A percentile compares a stretch with the other conserved stretches of the same genome.
These are phyloP conservation scores for Gracilaria gracilis DNA, from an alignment of 23 red algal genomes.

Conservation along the genomic window DNA sequence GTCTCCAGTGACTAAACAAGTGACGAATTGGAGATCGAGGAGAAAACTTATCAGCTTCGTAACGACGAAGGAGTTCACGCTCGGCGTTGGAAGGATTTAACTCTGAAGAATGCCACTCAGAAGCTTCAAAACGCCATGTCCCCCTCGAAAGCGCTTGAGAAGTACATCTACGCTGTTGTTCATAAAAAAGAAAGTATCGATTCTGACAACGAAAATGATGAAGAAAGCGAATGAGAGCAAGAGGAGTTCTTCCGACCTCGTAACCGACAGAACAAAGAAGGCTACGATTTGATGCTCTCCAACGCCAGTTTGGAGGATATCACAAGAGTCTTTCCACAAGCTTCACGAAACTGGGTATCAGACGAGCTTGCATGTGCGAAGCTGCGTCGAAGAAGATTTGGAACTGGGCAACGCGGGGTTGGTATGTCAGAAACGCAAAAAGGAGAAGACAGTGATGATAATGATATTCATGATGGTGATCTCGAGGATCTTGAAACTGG, in stretches of 20 bases:
- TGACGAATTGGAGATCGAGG: conserved; percentile 1
- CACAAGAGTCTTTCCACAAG: conserved; percentile 50
- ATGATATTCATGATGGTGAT: conserved; percentile 62
- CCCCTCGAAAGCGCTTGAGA: conserved; percentile 55
- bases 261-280: conserved; percentile 1
- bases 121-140: conserved; percentile 38
- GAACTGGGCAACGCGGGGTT: conserved; percentile 51
- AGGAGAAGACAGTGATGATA: neutral
- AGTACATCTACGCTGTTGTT: conserved; percentile 66
- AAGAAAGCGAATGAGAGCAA: conserved; percentile 60
- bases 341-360: conserved; percentile 56
- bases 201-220: conserved; percentile 18
- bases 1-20: neutral
- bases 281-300: conserved; percentile 25
- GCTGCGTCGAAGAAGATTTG: conserved; percentile 56
- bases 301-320: conserved; percentile 59
- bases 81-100: conserved; percentile 52
- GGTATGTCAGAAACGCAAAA: conserved; percentile 7
- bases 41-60: neutral
- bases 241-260: conserved; percentile 69
- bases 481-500: conserved; percentile 86
- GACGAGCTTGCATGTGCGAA: conserved; percentile 50
- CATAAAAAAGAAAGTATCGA: neutral
- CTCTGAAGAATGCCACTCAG: conserved; percentile 34
- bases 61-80: conserved; percentile 30